These are phyloP conservation scores for Heritiera fomes DNA, from an alignment of 345 rosid genomes.

Conservation along the genomic window DNA sequence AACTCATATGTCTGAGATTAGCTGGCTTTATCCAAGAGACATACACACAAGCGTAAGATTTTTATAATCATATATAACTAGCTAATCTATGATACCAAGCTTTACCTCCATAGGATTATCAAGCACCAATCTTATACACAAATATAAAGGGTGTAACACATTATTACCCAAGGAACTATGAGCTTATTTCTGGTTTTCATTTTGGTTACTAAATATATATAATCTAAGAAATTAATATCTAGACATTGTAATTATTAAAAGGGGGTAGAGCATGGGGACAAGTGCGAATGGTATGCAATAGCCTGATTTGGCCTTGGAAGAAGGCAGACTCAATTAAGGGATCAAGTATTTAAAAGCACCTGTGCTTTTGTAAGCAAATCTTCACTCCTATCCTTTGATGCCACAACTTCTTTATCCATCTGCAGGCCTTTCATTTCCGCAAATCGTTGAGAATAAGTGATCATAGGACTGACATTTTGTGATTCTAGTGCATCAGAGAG, in stretches of 20 bases:
- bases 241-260: not conserved
- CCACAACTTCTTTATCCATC: constrained; percentile 1
- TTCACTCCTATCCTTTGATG: constrained; percentile 2
- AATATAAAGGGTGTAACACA: not conserved
- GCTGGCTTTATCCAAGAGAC: not conserved
- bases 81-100: too few relatives aligned
- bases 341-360: constrained; percentile 14
- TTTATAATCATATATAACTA: too few relatives aligned
- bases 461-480: constrained; percentile 35
- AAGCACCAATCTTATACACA: not conserved
- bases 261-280: not conserved
- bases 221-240: constrained; percentile 5
- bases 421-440: constrained; percentile 38
- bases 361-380: constrained; percentile 13
- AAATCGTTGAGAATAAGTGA: constrained; percentile 41
- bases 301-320: constrained; percentile 8
- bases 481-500: constrained; percentile 61
- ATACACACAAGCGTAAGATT: not conserved
- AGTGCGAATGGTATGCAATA: not conserved
- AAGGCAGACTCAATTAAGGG: not conserved
- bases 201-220: not conserved
- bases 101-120: too few relatives aligned
- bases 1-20: not conserved
- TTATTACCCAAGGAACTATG: not conserved
- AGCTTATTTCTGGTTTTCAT: not conserved